phyloP scores from a whole-genome alignment of 2,329 filamentous ascomycete species.

The Neophaeococcomyces aloes region DNA sequence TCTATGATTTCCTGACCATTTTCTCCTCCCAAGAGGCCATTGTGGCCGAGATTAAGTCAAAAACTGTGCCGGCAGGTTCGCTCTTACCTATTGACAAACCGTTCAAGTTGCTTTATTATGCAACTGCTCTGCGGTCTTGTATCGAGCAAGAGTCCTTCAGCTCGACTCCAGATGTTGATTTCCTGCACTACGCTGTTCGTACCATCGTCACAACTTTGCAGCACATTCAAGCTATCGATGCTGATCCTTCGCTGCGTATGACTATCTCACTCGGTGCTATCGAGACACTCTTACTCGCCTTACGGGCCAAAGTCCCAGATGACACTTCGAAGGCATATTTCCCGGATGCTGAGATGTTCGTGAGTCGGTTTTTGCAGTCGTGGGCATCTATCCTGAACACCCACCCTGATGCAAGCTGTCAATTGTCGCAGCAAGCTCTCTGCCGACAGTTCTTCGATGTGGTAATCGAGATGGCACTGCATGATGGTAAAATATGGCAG shows the following conservation, averaged over 20 bases:
- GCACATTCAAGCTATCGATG: constrained; percentile 43
- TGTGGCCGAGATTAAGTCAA: constrained; percentile 47
- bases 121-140: constrained; percentile 56
- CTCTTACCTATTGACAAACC: constrained; percentile 60
- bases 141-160: constrained; percentile 39
- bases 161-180: constrained; percentile 27
- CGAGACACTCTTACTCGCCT: constrained; percentile 45
- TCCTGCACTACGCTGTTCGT: constrained; percentile 36
- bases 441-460: constrained; percentile 28
- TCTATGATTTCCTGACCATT: constrained; percentile 59
- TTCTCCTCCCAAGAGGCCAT: constrained; percentile 59
- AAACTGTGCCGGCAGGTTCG: constrained; percentile 44
- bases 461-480: constrained; percentile 40
- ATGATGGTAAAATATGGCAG: constrained; percentile 38
- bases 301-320: constrained; percentile 39
- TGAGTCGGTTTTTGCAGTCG: constrained; percentile 8
- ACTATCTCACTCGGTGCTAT: constrained; percentile 46
- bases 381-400: background rate
- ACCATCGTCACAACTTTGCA: constrained; percentile 53
- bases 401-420: too few relatives aligned
- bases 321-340: constrained; percentile 24
- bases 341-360: constrained; percentile 23
- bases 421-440: constrained; percentile 14
- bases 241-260: constrained; percentile 37
- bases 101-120: constrained; percentile 63